Base-by-base conservation (phyloP, 768 basidiomycete species). In the Leucosporidium scottii region DNA sequence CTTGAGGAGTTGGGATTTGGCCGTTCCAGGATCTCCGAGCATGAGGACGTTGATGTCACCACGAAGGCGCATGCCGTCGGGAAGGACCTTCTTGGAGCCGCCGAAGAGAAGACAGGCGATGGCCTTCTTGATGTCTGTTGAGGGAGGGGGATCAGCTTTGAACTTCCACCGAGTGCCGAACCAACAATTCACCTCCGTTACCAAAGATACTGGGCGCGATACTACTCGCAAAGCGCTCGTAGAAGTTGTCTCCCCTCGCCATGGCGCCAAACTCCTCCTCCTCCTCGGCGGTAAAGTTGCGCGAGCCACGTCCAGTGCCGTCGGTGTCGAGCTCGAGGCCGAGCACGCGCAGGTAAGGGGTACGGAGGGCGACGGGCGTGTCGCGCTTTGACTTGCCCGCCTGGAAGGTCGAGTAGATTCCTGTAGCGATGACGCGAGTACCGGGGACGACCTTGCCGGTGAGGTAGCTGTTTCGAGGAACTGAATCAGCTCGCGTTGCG, bases 131-230 rank as follows among this genome's bases (percentile, higher is more conserved):
- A 98, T 98, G 77, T 99, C 96, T 94, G 67, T 30, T 20, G 12
- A 61, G 39, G 34, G 39, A 15, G 4, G 23, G 50, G 23, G 20
- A 13, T 59, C 34, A 59, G 57, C 57, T 59, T 18, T 5, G 12
- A 21, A 4, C 36, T 25, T 36, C 17, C 57, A 5, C n/a, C 57
- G 27, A 25, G 8, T 31, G 36, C 57, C 1, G 15, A 27, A 49
- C 31, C 18, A 34, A 34, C 28, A 64, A n/a, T 54, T 75, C 77
- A 93, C 94, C 94, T 34, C 91, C 80, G 78, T 90, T 93, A 49
- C 96, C 96, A 76, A 85, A 99, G 72, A 99, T 98, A 84, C 91
- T 93, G 1, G 96, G 96, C 4, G 88, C 96, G 27, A 99, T 93
- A 75, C 91, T 93, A 74, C 84, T 86, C 0, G 96, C 86, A 77